A percentile compares a stretch with the other conserved stretches of the same genome.
These are phyloP conservation scores for Eucalyptus victrix DNA, from an alignment of 345 rosid genomes.

Conservation along the genomic window DNA sequence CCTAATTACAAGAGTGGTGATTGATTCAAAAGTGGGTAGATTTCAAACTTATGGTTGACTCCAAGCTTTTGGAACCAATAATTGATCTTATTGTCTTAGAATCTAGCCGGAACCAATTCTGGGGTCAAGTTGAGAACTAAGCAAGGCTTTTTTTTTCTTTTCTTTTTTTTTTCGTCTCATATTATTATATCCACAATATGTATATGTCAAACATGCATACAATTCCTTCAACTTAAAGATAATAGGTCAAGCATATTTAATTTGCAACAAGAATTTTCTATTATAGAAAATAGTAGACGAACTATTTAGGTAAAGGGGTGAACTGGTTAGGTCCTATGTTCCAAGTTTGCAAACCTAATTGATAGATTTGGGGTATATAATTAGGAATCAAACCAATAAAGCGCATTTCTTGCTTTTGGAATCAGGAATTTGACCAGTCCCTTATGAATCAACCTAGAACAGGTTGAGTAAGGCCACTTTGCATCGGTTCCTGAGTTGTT, in stretches of 20 bases:
- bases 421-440: rapidly evolving
- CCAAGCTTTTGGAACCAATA: neutral
- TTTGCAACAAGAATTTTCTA: neutral
- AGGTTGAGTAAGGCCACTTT: neutral
- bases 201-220: neutral
- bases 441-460: neutral
- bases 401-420: rapidly evolving
- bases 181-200: neutral
- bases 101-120: neutral
- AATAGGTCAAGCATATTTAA: neutral
- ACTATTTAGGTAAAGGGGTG: neutral
- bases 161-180: neutral
- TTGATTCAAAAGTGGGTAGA: neutral
- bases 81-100: neutral
- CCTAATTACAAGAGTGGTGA: neutral
- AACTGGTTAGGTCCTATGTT: neutral
- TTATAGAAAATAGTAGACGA: neutral
- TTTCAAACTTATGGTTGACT: neutral
- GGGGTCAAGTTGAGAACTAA: neutral
- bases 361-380: neutral
- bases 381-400: neutral
- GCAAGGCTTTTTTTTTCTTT: neutral
- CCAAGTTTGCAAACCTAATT: neutral
- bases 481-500: neutral
- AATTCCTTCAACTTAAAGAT: neutral